phyloP scores from a whole-genome alignment of 495 filamentous ascomycete species.

The Annulohypoxylon maeteangense region DNA sequence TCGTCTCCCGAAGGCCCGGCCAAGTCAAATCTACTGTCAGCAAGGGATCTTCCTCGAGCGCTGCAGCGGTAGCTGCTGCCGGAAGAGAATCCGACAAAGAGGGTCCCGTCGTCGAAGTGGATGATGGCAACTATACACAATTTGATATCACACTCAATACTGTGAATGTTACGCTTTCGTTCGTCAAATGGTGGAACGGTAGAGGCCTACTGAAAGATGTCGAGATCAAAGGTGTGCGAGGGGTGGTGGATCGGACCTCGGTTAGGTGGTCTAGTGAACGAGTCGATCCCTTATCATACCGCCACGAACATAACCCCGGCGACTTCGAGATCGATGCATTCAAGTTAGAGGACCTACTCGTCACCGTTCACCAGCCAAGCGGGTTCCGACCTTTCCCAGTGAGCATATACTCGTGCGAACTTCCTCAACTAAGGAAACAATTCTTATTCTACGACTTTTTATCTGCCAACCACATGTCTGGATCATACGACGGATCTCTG shows the following conservation, averaged over 20 bases:
- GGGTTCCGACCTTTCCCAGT: conserved; percentile 93
- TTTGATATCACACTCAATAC: conserved; percentile 95
- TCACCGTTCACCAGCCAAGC: conserved; percentile 90
- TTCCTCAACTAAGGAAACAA: conserved; percentile 91
- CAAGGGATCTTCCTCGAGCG: conserved; percentile 89
- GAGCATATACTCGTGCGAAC: conserved; percentile 93
- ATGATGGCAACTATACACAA: conserved; percentile 96
- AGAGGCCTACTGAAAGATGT: conserved; percentile 92
- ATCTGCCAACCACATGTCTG: conserved; percentile 94
- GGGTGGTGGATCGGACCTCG: conserved; percentile 90
- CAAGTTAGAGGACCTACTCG: conserved; percentile 91
- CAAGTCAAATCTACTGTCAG: conserved; percentile 80
- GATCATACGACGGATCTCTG: conserved; percentile 92
- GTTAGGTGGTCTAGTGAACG: conserved; percentile 76
- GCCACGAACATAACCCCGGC: conserved; percentile 86
- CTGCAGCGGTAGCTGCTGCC: conserved; percentile 86
- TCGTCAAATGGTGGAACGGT: conserved; percentile 97
- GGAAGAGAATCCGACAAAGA: conserved; percentile 65
- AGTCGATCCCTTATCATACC: conserved; percentile 85
- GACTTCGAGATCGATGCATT: conserved; percentile 98
- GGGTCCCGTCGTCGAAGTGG: conserved; percentile 62
- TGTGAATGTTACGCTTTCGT: conserved; percentile 96
- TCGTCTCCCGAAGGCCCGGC: conserved; percentile 90
- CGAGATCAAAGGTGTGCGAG: conserved; percentile 93
- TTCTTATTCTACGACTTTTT: conserved; percentile 98